These are phyloP conservation scores for Chalara sp. DNA, from an alignment of 2,329 filamentous ascomycete genomes.

Conservation along the genomic window DNA sequence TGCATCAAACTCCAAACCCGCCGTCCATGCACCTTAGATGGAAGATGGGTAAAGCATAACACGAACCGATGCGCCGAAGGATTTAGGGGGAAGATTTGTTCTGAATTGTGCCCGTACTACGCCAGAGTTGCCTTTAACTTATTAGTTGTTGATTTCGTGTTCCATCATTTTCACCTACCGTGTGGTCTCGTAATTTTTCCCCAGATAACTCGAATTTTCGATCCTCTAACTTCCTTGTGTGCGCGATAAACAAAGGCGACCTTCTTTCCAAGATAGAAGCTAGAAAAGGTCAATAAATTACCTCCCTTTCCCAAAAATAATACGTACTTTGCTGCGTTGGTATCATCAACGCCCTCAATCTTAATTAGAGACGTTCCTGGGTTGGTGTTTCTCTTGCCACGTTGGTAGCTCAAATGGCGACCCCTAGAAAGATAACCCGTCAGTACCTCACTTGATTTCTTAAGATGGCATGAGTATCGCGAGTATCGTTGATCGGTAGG, in stretches of 20 bases:
- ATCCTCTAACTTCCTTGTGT: slow-evolving; percentile 88
- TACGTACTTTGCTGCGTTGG: slow-evolving; percentile 77
- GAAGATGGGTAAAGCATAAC: slow-evolving; percentile 97
- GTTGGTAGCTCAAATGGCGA: slow-evolving; percentile 97
- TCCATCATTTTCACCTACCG: slow-evolving; percentile 49
- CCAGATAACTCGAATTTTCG: slow-evolving; percentile 99
- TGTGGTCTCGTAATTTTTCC: slow-evolving; percentile 96
- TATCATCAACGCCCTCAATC: slow-evolving; percentile 95
- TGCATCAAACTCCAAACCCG: slow-evolving; percentile 37
- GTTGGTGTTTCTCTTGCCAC: slow-evolving; percentile 86
- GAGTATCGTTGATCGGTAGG: slow-evolving; percentile 3
- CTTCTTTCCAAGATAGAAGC: slow-evolving; percentile 98
- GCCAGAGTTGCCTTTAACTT: slow-evolving; percentile 76
- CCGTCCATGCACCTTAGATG: slow-evolving; percentile 60
- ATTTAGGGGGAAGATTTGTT: slow-evolving; percentile 90
- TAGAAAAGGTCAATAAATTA: slow-evolving; percentile 2
- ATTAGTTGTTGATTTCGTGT: slow-evolving; percentile 8
- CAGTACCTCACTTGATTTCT: slow-evolving; percentile 10
- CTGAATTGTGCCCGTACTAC: slow-evolving; percentile 97
- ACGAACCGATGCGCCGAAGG: slow-evolving; percentile 92
- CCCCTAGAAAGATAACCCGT: slow-evolving; percentile 52
- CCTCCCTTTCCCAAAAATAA: neutral
- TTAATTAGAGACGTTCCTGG: slow-evolving; percentile 91
- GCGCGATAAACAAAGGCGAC: slow-evolving; percentile 98
- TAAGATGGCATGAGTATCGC: neutral